Base-by-base conservation (phyloP, 805 yeast species). In the Lipomyces starkeyi region DNA sequence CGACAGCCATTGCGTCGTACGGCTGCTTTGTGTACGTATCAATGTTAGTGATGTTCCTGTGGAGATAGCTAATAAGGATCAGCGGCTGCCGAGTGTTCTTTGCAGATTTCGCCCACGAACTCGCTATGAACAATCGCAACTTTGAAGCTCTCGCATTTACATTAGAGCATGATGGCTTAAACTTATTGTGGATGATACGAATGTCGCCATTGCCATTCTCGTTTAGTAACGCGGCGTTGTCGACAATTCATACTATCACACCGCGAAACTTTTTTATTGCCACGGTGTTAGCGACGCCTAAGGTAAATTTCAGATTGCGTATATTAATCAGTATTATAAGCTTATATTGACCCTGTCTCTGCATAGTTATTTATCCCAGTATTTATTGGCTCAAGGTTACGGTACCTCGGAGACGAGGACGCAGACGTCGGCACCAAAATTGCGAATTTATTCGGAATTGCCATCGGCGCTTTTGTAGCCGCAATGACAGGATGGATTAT, bases 191-290 rank as follows among this genome's bases (percentile, higher is more conserved):
- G 62, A 81, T 94, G 75, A 84, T 94, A 35, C 82, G 98, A 64
- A 78, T 94, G 66, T 92, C 97, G 73, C 99, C 99, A 0, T 84
- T 94, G 74, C 98, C 98, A 0, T 95, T 93, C 76, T 92, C 97
- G 2, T 80, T 94, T 40, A 89, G 95, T 0, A 94, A 94, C 75
- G 98, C 97, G 3, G 98, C 97, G 0, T 82, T 95, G 72, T 95
- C 97, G 9, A 89, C 96, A 1, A 85, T 94, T 14, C 97, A 96
- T 0, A 90, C 91, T 20, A 83, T 94, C 13, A 82, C 88, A 0
- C 79, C 88, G 1, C 69, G 78, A 55, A 86, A 87, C 32, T 94
- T 90, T 77, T 80, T 88, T 2, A 75, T 88, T 40, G 97, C 97
- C 0, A 88, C 93, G 29, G 71, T 87, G 0, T 77, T 91, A 43